Evolutionary conservation across 805 yeast species (phyloP), one percentile per base, ranked within the genome.

Genomic region (Wickerhamiella bombiphila): DNA sequence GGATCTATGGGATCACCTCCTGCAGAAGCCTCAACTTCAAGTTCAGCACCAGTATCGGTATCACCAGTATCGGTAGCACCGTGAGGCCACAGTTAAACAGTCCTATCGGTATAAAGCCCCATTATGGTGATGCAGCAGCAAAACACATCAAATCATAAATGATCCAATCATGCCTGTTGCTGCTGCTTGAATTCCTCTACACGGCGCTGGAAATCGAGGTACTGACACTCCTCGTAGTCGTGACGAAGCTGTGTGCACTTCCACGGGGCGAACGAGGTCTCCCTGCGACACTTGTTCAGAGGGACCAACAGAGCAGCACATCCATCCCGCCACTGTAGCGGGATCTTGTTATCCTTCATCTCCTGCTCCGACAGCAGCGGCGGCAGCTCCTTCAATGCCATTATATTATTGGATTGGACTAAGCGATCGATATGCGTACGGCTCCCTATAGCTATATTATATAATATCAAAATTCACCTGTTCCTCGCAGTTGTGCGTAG

Each of bases 221-320:
- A 78, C 59, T 81, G 80, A 58, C 94, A 81, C 55, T 79, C 79
- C 58, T 81, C 94, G 66, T 85, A 82, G 30, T 67, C 74, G 50
- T 82, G 93, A 56, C 83, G 73, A 61, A 77, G 82, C 46, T 77
- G 77, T 41, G 69, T 45, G 51, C 94, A 81, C 49, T 71, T 73
- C 80, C 80, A 74, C 22, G 81, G 81, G 55, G 74, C 47, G 49
- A 61, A 74, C 52, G 61, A 58, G 9, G 68, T 66, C 48, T 74
- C 76, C 36, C 62, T 60, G 40, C 80, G 69, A 53, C 81, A 74
- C 49, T 69, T 68, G 56, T 72, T 72, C 40, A 74, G 58, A 14
- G 80, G 80, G 20, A 75, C 66, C 44, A 72, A 58, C 38, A 74
- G 53, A 17, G 66, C 59, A 1, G 93, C 91, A 60, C 94, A 81